These are phyloP conservation scores for Penicillium corylophilum DNA, from an alignment of 2,329 filamentous ascomycete species.

Conservation along the genomic window DNA sequence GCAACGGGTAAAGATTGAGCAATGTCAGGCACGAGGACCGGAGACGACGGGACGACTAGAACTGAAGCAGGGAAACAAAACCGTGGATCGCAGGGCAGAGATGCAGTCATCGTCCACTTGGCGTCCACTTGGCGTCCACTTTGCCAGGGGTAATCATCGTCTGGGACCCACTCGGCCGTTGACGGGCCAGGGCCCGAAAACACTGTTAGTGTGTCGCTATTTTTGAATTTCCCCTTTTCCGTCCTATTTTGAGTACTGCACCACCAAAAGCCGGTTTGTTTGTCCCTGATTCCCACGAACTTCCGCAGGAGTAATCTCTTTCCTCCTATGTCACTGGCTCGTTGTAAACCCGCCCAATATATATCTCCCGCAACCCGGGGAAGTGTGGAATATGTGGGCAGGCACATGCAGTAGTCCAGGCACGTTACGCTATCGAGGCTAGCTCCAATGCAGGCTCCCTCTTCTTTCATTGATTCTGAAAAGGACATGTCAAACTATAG, in stretches of 20 bases:
- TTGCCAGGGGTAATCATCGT: conserved; percentile 14
- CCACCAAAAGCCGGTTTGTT: not conserved
- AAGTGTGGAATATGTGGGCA: conserved; percentile 13
- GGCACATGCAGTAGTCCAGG: conserved; percentile 1
- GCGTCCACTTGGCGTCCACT: not conserved
- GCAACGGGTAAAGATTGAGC: not conserved
- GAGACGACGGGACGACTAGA: not conserved
- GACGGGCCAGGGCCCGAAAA: conserved; percentile 12
- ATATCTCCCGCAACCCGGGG: not conserved
- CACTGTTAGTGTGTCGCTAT: conserved; percentile 5
- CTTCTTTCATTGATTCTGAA: conserved; percentile 4
- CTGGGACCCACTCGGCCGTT: conserved; percentile 14
- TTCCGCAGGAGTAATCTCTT: conserved; percentile 1
- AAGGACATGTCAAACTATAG: conserved; percentile 9
- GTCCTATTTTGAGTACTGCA: not conserved
- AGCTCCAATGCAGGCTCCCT: not conserved
- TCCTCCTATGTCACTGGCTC: conserved; percentile 8
- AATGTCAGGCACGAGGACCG: conserved; percentile 8
- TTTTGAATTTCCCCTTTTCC: conserved; percentile 4
- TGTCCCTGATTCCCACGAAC: not conserved
- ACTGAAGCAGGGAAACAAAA: conserved; percentile 5
- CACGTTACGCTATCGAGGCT: conserved; percentile 10
- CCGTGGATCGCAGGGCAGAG: conserved; percentile 9
- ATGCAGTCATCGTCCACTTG: conserved; percentile 7
- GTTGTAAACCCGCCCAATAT: conserved; percentile 4